Conservation (phyloP, 208 protist genomes). For the Leishmania martiniquensis region DNA sequence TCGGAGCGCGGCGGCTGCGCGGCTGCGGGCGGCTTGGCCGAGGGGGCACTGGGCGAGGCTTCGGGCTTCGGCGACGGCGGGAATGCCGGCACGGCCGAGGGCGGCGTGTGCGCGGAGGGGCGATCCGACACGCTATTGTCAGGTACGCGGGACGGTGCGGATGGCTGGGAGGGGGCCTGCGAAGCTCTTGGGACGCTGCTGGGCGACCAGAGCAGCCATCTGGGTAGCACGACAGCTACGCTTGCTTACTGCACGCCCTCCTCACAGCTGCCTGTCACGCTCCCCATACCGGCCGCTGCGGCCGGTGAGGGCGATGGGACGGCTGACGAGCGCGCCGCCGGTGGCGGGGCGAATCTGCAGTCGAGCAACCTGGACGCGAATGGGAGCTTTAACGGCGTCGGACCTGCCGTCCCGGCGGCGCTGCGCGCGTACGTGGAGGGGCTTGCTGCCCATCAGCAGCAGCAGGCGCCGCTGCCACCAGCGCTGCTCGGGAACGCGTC, state of each 20-base stretch:
- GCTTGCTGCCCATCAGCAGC: constrained; percentile 25
- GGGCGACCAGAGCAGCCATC: constrained; percentile 6
- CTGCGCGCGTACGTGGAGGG: constrained; percentile 29
- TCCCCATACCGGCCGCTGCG: not conserved
- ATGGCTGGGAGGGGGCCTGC: not conserved
- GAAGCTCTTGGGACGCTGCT: not conserved
- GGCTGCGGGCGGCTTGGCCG: not conserved
- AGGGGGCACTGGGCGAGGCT: not conserved
- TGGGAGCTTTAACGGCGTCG: constrained; percentile 22
- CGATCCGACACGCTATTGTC: not conserved
- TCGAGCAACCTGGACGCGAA: constrained; percentile 6
- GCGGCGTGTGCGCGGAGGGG: not conserved
- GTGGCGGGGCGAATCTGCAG: not conserved
- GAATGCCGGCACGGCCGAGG: not conserved
- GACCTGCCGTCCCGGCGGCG: constrained; percentile 22
- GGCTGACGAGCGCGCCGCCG: not conserved
- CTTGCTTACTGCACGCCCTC: not conserved
- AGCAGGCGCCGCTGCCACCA: constrained; percentile 31
- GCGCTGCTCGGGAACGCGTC: constrained; percentile 30
- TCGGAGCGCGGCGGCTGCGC: not conserved
- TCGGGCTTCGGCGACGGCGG: not conserved
- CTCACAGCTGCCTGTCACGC: not conserved
- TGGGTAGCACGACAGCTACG: not conserved
- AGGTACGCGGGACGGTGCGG: not conserved
- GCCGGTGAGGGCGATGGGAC: not conserved